Base-by-base conservation (phyloP, 2,329 filamentous ascomycete species). In the Knoxdaviesia capensis region DNA sequence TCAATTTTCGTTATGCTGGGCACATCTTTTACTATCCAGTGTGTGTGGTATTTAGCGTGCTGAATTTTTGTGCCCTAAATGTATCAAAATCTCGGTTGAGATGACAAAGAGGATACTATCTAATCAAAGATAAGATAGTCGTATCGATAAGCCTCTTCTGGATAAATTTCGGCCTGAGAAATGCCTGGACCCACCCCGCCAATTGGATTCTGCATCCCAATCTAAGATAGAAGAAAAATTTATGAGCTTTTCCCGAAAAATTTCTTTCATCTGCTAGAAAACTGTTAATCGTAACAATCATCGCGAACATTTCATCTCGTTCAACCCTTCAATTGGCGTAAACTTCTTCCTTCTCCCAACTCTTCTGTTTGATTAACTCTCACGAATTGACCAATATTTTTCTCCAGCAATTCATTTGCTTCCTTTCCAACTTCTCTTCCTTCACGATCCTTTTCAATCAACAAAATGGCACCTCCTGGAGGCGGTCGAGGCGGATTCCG, bases 401-500 rank as follows among this genome's bases (percentile, higher is more conserved):
- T 41, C 35, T 6, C 7, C 31, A 31, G 42, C 35, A 45, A 44
- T 34, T 41, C 41, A 28, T 37, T 36, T 20, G 29, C 47, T 43
- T 47, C 37, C 38, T 41, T 47, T 46, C 48, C 30, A 32, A 44
- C 32, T 34, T 28, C 40, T 50, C 47, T 49, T 43, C 46, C 43
- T 44, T 41, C 31, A 40, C 41, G 38, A 44, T 43, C 35, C 40
- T 39, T 41, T 48, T 52, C 50, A 46, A 54, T 46, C 46, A 56
- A 58, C 53, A 54, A 52, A 45, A 55, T 53, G 45, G 51, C 49
- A 50, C 49, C 44, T 46, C 46, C 52, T 42, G 49, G 53, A 46
- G 53, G 50, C 36, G 50, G 50, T 41, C 50, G 53, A 36, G 54
- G 53, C 41, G 56, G 57, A 46, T 54, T 50, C 48, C 52, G 56